Base-by-base conservation (phyloP, 768 basidiomycete genomes). In the Pleurotus platypus region DNA sequence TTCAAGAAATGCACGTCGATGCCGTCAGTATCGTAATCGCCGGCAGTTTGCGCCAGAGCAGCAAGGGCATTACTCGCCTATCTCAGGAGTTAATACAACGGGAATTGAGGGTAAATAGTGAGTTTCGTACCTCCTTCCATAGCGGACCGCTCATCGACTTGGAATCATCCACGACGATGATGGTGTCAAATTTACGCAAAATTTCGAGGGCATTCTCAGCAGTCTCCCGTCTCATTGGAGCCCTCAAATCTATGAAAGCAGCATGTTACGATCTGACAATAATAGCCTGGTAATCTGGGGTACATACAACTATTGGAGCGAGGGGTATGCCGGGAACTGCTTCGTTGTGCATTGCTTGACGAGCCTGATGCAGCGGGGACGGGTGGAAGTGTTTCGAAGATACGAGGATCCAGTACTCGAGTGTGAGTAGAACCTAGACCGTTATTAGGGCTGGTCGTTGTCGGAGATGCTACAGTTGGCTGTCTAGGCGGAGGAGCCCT, bases 1-100 rank as follows among this genome's bases (percentile, higher is more conserved):
- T 87, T 86, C 54, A 88, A 62, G 69, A 88, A 88, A 61, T 81
- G 68, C 3, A 87, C 72, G 57, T 87, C 86, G 40, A 88, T 78
- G 2, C 86, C 86, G 57, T 85, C 78, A 5, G 60, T 63, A 59
- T 85, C 85, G 53, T 86, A 85, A 40, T 66, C 58, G 1, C 74
- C 67, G 0, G 83, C 83, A 5, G 69, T 68, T 5, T 74, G 69
- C 11, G 82, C 84, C 8, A 88, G 71, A 2, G 69, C 65, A 42
- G 75, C 74, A 27, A 86, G 70, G 1, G 82, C 81, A 16, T 72
- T 63, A 43, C 69, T 63, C 2, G 82, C 78, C 78, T 83, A 45
- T 9, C 15, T 16, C 22, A 22, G 26, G 37, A 16, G 46, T 13
- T 26, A n/a, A 45, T 15, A 49, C 24, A 38, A 63, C 50, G 55